Evolutionary conservation across 2,329 filamentous ascomycete genomes (phyloP).

Genomic region (Trichophyton benhamiae): DNA sequence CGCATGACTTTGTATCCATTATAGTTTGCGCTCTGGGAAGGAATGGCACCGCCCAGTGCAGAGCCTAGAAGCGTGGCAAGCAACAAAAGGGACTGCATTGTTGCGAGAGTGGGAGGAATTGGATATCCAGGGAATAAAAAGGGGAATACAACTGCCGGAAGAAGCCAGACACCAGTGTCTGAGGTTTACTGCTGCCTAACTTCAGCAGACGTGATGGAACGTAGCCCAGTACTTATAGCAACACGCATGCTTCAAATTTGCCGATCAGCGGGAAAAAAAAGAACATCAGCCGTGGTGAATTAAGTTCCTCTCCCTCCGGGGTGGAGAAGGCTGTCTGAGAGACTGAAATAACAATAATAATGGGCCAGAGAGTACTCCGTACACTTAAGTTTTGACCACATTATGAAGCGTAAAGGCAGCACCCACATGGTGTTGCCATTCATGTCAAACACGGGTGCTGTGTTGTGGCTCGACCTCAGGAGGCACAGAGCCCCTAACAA

Average conservation of each 20-base stretch:
- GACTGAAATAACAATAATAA: not conserved
- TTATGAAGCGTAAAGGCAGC: not conserved
- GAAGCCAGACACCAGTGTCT: not conserved
- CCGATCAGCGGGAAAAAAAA: conserved; percentile 1
- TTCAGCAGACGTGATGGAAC: not conserved
- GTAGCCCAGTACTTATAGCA: not conserved
- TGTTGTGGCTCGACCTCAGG: not conserved
- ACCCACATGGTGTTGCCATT: not conserved
- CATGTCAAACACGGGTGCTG: not conserved
- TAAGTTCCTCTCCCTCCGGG: not conserved
- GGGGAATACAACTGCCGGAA: not conserved
- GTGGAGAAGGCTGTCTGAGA: not conserved
- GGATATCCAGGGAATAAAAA: not conserved
- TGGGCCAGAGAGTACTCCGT: not conserved
- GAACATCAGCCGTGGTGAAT: not conserved
- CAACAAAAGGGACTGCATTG: conserved; percentile 10
- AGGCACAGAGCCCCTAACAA: not conserved
- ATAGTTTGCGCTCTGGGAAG: conserved; percentile 9
- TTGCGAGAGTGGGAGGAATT: not conserved
- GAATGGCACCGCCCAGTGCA: conserved; percentile 8
- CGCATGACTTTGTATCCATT: conserved; percentile 17
- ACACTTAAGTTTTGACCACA: not conserved
- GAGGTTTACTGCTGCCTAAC: not conserved
- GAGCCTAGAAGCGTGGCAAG: conserved; percentile 11
- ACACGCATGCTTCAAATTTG: not conserved